These are phyloP conservation scores for Podaxis sp. DNA, from an alignment of 768 basidiomycete genomes.

Conservation along the genomic window DNA sequence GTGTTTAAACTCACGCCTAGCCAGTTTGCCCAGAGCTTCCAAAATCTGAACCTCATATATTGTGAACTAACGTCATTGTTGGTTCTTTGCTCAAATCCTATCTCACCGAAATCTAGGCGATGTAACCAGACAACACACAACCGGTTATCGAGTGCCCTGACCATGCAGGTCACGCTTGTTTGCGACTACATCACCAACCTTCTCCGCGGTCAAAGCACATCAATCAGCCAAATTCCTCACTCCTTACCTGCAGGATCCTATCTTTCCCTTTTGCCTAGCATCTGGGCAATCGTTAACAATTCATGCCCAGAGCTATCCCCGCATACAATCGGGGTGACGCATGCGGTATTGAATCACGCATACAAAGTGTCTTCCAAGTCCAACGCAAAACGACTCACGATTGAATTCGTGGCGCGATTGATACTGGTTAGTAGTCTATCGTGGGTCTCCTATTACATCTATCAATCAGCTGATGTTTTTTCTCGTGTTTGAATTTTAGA, in stretches of 20 bases:
- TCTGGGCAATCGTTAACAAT: slow-evolving; percentile 70
- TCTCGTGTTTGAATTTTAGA: slow-evolving; percentile 32
- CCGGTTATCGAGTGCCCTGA: slow-evolving; percentile 10
- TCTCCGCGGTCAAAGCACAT: slow-evolving; percentile 45
- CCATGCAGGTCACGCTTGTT: slow-evolving; percentile 46
- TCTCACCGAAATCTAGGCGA: slow-evolving; percentile 16
- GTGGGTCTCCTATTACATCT: neutral
- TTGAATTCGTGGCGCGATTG: slow-evolving; percentile 73
- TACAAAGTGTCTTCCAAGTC: slow-evolving; percentile 54
- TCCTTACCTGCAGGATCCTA: slow-evolving; percentile 58
- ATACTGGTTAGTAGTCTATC: slow-evolving; percentile 48
- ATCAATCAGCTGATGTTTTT: slow-evolving; percentile 7
- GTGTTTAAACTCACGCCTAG: slow-evolving; percentile 4
- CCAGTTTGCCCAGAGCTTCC: slow-evolving; percentile 61
- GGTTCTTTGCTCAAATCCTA: slow-evolving; percentile 32
- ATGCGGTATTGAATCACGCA: slow-evolving; percentile 64
- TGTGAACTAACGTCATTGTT: slow-evolving; percentile 73
- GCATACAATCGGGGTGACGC: slow-evolving; percentile 33
- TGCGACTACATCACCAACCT: slow-evolving; percentile 57
- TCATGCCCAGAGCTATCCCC: slow-evolving; percentile 11
- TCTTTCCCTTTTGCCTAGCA: slow-evolving; percentile 63
- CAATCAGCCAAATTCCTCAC: slow-evolving; percentile 40
- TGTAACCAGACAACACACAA: slow-evolving; percentile 18
- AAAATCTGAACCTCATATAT: slow-evolving; percentile 71
- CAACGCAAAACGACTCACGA: slow-evolving; percentile 57